Base-by-base conservation (phyloP, 2,329 filamentous ascomycete species). In the Periconia digitata region DNA sequence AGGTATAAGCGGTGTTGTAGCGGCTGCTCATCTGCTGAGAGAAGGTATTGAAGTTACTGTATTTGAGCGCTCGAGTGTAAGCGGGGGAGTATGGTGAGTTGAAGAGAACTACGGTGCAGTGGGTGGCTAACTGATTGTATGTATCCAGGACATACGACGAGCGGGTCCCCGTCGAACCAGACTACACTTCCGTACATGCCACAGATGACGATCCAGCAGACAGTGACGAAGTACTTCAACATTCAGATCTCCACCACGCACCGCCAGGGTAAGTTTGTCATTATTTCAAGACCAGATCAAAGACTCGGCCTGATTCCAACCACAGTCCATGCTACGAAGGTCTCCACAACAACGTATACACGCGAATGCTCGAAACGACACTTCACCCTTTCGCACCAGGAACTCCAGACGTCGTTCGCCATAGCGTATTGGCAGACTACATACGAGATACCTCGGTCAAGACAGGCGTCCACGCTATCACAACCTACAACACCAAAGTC, bases 401-500 rank as follows among this genome's bases (percentile, higher is more conserved):
- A 1, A 87, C 83, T 0, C 77, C 78, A 2, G 80, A 83, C 15
- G 82, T 81, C 50, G 80, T 85, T 4, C 77, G 72, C 2, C 85
- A 87, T 49, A 59, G 69, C 15, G 74, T 79, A 0, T 69, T 88
- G 8, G 78, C 79, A 27, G 70, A 78, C 2, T 89, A 89, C 56
- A 79, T 89, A 4, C 79, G 85, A 50, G 74, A 78, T n/a, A 79
- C 84, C 1, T 79, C 84, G 0, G 53, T 55, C 0, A 67, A 74
- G 1, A 74, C 78, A 1, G 78, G 77, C 0, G 78, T 86, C 0
- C 65, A 81, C 2, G 63, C 72, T 0, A 59, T 74, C 8, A 83
- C 82, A 0, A 59, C 70, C 0, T 86, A 82, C 56, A 72, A 84
- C 38, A 86, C 85, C 0, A 72, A 80, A n/a, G 85, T 88, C 0